Evolutionary conservation across 2,329 filamentous ascomycete genomes (phyloP), one percentile per base, ranked within the genome.

Genomic region (Colletotrichum lentis): DNA sequence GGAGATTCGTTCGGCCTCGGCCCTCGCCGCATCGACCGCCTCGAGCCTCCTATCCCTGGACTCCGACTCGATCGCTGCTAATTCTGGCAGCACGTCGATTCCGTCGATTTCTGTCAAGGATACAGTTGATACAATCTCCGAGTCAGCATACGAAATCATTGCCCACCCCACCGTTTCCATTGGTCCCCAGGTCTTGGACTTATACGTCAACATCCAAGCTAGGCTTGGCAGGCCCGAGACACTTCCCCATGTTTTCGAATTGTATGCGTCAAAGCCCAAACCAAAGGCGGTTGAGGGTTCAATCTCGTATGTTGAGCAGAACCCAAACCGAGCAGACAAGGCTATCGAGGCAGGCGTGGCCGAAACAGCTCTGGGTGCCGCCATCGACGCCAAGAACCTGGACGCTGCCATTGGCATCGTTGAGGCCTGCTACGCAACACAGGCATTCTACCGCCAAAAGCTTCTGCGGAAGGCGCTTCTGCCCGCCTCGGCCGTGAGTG

Each of bases 261-360:
- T 97, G 61, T 98, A 95, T 77, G 92, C 93, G 56, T 87, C 88
- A 73, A 99, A 98, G 79, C 91, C 92, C 11, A 82, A 89, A 70
- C 91, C 94, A 2, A 80, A 85, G 58, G 82, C 88, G 73, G 83
- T 84, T 58, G 84, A 86, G 20, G 85, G 85, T 18, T 85, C 85
- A 10, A 81, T 92, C 60, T 80, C 80, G 70, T 93, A 89, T 74
- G 82, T 81, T 47, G 77, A 83, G 57, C 87, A 87, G 49, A 92
- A 91, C 49, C 90, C 93, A 18, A 89, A 90, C 70, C 85, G 86
- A 53, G 84, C 90, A 52, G 85, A 88, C 63, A 90, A 89, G 74
- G 93, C 94, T 12, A 87, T 98, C 35, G 88, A 93, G 18, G 76
- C 85, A n/a, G 81, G 84, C 4, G 82, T 93, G 10, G 93, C 93